phyloP scores from a whole-genome alignment of 1,284 basidiomycete genomes.

The Calocybe gambosa region DNA sequence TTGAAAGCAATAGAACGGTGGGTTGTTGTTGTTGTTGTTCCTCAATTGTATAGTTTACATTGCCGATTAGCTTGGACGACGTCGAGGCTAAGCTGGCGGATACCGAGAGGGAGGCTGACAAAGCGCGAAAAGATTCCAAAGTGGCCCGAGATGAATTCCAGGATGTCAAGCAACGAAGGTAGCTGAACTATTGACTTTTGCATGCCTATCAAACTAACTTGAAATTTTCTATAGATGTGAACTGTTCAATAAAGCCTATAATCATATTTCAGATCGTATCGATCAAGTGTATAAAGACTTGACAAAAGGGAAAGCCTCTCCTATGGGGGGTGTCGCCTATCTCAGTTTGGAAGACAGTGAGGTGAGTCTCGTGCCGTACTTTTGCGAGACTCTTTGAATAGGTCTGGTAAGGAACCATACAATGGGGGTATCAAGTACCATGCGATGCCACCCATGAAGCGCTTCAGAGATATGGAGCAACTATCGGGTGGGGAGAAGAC shows the following conservation, averaged over 20 bases:
- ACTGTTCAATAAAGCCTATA: conserved; percentile 94
- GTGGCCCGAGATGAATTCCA: conserved; percentile 87
- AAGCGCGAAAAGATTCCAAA: conserved; percentile 80
- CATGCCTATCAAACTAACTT: background rate
- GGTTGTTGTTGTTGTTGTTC: background rate
- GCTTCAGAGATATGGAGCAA: conserved; percentile 98
- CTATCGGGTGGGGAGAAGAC: conserved; percentile 98
- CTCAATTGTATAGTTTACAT: background rate
- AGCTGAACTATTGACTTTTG: background rate
- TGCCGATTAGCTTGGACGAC: conserved; percentile 71
- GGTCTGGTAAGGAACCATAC: conserved; percentile 78
- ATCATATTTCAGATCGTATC: conserved; percentile 91
- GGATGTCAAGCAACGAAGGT: conserved; percentile 81
- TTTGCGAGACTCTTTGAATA: background rate
- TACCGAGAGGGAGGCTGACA: conserved; percentile 73
- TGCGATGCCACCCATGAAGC: conserved; percentile 99
- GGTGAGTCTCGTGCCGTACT: conserved; percentile 37
- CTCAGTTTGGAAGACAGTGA: conserved; percentile 94
- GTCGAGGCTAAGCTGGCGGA: conserved; percentile 76
- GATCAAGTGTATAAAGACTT: conserved; percentile 97
- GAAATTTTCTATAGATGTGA: conserved; percentile 44
- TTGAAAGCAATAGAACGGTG: conserved; percentile 91
- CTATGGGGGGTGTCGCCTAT: conserved; percentile 95
- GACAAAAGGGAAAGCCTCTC: conserved; percentile 89
- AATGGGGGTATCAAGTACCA: conserved; percentile 95